A percentile compares a stretch with the other conserved stretches of the same genome.
phyloP scores from a whole-genome alignment of 1,139 yeast genomes.

The Candida sp. region DNA sequence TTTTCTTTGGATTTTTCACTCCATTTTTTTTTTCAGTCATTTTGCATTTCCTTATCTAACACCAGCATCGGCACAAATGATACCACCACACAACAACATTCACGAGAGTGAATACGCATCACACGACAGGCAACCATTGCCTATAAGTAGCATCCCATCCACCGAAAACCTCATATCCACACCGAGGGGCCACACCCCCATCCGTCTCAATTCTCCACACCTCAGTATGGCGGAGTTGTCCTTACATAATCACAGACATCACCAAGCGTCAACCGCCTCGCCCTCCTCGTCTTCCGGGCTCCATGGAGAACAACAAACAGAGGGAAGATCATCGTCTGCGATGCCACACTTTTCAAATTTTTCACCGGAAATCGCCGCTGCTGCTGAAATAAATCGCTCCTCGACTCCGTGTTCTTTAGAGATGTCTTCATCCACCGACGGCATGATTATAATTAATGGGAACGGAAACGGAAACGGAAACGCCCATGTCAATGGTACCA shows the following conservation, averaged over 20 bases:
- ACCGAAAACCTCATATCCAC: constrained; percentile 16
- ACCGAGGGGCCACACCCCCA: constrained; percentile 22
- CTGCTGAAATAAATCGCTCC: not conserved
- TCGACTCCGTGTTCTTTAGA: constrained; percentile 6
- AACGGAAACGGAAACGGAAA: constrained; percentile 6
- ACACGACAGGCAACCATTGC: constrained; percentile 28
- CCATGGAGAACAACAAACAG: not conserved
- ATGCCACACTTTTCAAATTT: constrained; percentile 10
- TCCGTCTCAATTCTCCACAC: constrained; percentile 24
- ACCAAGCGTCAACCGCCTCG: not conserved
- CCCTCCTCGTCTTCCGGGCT: not conserved
- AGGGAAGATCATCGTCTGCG: not conserved
- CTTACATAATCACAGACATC: not conserved
- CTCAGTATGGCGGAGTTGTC: constrained; percentile 13
- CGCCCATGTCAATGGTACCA: not conserved
- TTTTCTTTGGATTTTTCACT: not conserved
- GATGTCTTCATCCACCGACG: constrained; percentile 7
- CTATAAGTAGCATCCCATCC: constrained; percentile 30
- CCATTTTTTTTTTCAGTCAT: not conserved
- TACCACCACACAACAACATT: constrained; percentile 6
- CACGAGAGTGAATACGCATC: constrained; percentile 39
- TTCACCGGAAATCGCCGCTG: not conserved
- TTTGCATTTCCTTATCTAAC: not conserved
- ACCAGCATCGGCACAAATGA: not conserved
- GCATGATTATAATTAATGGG: not conserved